These are phyloP conservation scores for Podila horticola DNA, from an alignment of 192 early-diverging fungal species.

Conservation along the genomic window DNA sequence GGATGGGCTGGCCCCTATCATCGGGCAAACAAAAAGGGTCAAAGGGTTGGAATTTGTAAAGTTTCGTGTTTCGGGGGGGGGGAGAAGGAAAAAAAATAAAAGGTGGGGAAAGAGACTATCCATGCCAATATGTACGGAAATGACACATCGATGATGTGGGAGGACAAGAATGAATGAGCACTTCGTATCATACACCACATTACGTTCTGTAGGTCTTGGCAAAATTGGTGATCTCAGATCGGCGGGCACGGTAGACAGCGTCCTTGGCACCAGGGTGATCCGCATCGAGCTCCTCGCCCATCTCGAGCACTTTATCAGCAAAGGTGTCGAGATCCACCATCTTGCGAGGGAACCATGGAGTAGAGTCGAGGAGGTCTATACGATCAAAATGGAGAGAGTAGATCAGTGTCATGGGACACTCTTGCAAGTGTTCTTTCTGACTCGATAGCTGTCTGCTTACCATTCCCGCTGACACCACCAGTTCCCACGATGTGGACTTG, in stretches of 20 bases:
- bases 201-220: conserved; percentile 74
- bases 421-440: neutral
- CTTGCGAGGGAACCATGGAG: conserved; percentile 96
- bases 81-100: neutral
- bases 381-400: neutral
- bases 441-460: neutral
- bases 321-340: conserved; percentile 91
- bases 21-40: too few species aligned
- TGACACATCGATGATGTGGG: too few species aligned
- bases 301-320: conserved; percentile 90
- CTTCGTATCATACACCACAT: neutral
- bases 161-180: neutral
- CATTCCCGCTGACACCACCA: conserved; percentile 47
- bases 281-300: conserved; percentile 85
- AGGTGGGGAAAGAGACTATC: neutral
- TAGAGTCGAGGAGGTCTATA: conserved; percentile 38
- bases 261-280: conserved; percentile 96
- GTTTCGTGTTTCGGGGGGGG: neutral
- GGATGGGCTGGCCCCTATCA: conserved; percentile 79
- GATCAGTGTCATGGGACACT: neutral
- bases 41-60: neutral
- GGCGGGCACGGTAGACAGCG: conserved; percentile 82
- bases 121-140: too few species aligned
- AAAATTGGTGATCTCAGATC: conserved; percentile 84
- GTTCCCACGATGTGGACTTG: conserved; percentile 74